Conservation (phyloP, 2,329 filamentous ascomycete species). For the Alternaria brassicicola region DNA sequence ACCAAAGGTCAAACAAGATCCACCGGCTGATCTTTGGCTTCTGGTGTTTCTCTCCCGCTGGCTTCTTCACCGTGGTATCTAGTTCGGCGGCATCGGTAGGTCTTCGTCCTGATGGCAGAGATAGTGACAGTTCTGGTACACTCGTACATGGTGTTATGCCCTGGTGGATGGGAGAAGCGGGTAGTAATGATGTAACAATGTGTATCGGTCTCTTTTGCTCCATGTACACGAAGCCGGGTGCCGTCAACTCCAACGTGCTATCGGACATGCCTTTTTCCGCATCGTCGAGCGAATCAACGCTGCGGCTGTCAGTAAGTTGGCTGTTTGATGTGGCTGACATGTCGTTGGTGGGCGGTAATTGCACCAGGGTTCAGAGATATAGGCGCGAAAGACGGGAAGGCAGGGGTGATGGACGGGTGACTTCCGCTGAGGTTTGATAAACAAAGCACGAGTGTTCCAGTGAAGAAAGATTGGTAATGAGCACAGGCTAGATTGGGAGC, state of each 20-base stretch:
- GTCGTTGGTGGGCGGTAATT: conserved; percentile 12
- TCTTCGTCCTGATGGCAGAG: conserved; percentile 23
- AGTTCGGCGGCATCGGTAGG: conserved; percentile 26
- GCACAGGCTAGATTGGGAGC: conserved; percentile 9
- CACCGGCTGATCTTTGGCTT: conserved; percentile 37
- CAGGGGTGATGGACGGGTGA: neutral
- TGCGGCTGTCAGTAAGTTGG: conserved; percentile 20
- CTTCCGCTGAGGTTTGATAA: neutral
- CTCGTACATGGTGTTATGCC: conserved; percentile 43
- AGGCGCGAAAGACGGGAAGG: neutral
- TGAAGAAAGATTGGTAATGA: conserved; percentile 18
- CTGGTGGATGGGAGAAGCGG: conserved; percentile 40
- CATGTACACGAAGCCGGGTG: conserved; percentile 40
- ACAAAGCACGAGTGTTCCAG: conserved; percentile 2
- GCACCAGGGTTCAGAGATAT: neutral
- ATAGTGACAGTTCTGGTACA: conserved; percentile 40
- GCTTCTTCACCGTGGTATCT: conserved; percentile 25
- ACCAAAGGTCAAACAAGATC: conserved; percentile 43
- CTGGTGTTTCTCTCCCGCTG: conserved; percentile 8
- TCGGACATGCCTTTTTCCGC: conserved; percentile 44
- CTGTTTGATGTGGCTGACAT: conserved; percentile 32
- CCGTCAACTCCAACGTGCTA: conserved; percentile 27
- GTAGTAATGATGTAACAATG: conserved; percentile 22
- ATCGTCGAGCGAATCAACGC: conserved; percentile 37
- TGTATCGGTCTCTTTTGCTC: conserved; percentile 16